phyloP scores from a whole-genome alignment of 78 protist species.

The Anaeramoeba ignava region DNA sequence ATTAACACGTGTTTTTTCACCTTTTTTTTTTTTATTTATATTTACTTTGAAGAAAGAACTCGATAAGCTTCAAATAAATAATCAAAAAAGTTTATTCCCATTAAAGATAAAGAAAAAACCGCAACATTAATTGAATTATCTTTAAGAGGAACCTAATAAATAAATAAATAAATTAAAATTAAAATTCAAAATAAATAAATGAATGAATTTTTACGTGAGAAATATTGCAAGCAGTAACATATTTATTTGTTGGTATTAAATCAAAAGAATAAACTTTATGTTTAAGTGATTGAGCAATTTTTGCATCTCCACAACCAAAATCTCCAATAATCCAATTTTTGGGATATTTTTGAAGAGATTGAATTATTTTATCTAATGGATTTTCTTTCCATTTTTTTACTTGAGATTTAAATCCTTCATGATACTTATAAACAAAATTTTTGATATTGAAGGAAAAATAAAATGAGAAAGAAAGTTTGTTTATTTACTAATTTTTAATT shows the following conservation, averaged over 20 bases:
- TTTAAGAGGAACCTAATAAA: conserved; percentile 42
- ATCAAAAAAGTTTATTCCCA: conserved; percentile 65
- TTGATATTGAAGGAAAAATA: too few species aligned
- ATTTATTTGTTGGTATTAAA: conserved; percentile 48
- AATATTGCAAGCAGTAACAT: conserved; percentile 61
- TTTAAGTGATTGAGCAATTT: conserved; percentile 16
- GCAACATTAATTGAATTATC: conserved; percentile 35
- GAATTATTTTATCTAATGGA: conserved; percentile 48
- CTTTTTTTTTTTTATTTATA: neutral
- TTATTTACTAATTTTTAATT: too few species aligned
- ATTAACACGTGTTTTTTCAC: neutral
- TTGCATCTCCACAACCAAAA: conserved; percentile 79
- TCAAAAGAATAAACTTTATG: conserved; percentile 65
- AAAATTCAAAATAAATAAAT: too few species aligned
- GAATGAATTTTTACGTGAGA: too few species aligned
- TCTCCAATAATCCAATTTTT: conserved; percentile 42
- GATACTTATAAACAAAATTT: conserved; percentile 22
- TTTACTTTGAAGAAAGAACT: conserved; percentile 15
- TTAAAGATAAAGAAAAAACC: conserved; percentile 57
- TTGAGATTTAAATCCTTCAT: conserved; percentile 44
- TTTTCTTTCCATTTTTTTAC: conserved; percentile 59
- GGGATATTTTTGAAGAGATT: neutral
- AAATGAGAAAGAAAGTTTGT: too few species aligned
- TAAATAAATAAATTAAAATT: neutral
- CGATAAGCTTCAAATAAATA: conserved; percentile 59